Evolutionary conservation across 1,139 yeast genomes (phyloP), one percentile per base, ranked within the genome.

Genomic region (Blastobotrys proliferans): DNA sequence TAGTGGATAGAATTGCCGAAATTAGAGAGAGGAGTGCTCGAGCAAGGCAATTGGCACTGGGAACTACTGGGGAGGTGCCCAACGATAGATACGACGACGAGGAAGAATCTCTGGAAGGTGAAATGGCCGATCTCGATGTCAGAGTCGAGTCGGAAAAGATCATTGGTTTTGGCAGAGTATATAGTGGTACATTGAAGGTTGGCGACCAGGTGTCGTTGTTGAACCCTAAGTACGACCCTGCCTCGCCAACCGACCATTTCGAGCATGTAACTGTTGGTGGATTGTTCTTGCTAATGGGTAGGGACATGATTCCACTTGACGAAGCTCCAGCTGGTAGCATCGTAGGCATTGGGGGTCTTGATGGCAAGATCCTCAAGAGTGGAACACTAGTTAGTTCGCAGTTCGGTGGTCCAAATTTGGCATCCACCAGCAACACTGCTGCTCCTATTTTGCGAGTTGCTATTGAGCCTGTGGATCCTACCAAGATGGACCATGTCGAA

Each of bases 391-490:
- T 84, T 14, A 53, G 72, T 49, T 56, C 71, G 29, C 65, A 74
- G 3, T 35, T 45, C 45, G 55, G 70, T 37, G 79, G 94, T 63
- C 70, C 87, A 48, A 77, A 81, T 70, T 61, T 94, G 61, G 83
- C 92, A 47, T 76, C 94, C 69, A 58, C 82, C 59, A 63, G 78
- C 64, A 32, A 36, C 9, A 71, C 81, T 57, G 67, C 87, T 49
- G 77, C 90, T 32, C 98, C 98, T 1, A 90, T 94, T 60, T 85
- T 94, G 59, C 79, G 88, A 54, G 95, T 92, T 29, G 97, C 98
- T 0, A 73, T 94, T 10, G 99, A 94, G 57, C 97, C 99, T 1
- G 82, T 78, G 3, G 84, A 87, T 56, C 95, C 96, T 4, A 73
- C 83, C 41, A 81, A 87, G 53, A 76, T 90, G 68, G 81, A 77